phyloP scores from a whole-genome alignment of 2,329 filamentous ascomycete genomes.

The Triangularia setosa region DNA sequence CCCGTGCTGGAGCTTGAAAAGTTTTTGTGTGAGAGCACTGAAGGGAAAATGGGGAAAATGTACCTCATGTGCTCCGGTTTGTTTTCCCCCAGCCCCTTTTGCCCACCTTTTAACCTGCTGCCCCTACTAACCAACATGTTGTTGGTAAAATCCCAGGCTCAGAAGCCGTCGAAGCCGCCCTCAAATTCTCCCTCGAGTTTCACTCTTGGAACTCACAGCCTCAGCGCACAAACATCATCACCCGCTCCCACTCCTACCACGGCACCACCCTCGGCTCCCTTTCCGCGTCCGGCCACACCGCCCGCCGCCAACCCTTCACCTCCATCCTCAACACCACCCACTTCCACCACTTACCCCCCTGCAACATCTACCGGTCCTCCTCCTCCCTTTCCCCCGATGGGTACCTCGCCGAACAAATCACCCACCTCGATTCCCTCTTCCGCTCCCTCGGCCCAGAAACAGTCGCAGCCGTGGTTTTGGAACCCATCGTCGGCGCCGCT shows the following conservation, averaged over 20 bases:
- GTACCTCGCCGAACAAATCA: conserved; percentile 55
- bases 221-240: conserved; percentile 57
- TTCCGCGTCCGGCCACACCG: conserved; percentile 55
- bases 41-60: conserved; percentile 35
- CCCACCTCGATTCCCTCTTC: conserved; percentile 62
- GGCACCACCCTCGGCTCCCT: conserved; percentile 64
- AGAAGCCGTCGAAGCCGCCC: conserved; percentile 64
- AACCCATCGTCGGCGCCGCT: conserved; percentile 65
- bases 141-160: conserved; percentile 45
- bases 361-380: conserved; percentile 59
- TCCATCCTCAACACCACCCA: conserved; percentile 46
- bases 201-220: conserved; percentile 54
- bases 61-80: conserved; percentile 36
- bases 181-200: conserved; percentile 66
- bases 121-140: not conserved
- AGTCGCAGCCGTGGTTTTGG: conserved; percentile 63
- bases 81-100: not conserved
- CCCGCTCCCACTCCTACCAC: conserved; percentile 64
- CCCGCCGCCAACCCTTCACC: conserved; percentile 54
- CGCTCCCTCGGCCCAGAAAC: conserved; percentile 55
- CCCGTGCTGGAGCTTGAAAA: conserved; percentile 46
- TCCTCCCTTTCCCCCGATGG: conserved; percentile 44
- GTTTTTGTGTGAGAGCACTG: conserved; percentile 37
- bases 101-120: not conserved
- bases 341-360: conserved; percentile 56